A percentile compares a stretch with the other conserved stretches of the same genome.
Conservation (phyloP, 306 rosid genomes). For the Malus sylvestris region DNA sequence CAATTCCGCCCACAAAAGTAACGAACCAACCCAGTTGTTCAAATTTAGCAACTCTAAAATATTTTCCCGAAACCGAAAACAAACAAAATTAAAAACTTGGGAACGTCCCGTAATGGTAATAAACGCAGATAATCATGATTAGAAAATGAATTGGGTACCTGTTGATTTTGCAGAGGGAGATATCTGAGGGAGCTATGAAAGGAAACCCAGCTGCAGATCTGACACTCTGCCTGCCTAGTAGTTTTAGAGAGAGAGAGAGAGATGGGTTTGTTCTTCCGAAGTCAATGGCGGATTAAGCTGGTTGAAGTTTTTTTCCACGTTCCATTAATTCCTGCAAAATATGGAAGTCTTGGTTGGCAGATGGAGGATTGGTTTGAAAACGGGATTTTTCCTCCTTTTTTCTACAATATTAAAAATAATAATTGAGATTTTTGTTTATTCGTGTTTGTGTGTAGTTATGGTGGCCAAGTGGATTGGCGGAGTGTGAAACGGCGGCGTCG, state of each 20-base stretch:
- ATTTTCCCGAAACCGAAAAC: not conserved
- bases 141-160: not conserved
- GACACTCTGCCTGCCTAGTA: not conserved
- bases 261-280: not conserved
- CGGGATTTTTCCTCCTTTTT: not conserved
- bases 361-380: not conserved
- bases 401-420: not conserved
- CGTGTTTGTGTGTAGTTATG: too few relatives aligned
- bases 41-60: not conserved
- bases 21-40: not conserved
- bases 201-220: not conserved
- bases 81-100: not conserved
- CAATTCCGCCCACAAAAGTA: not conserved
- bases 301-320: not conserved
- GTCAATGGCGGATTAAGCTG: not conserved
- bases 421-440: not conserved
- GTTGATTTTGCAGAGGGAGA: not conserved
- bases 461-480: too few relatives aligned
- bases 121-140: not conserved
- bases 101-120: not conserved
- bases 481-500: not conserved
- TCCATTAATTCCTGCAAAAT: not conserved
- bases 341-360: not conserved
- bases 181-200: not conserved
- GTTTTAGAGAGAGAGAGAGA: not conserved